Base-by-base conservation (phyloP, 2,329 filamentous ascomycete species). In the Trichophyton schoenleinii region DNA sequence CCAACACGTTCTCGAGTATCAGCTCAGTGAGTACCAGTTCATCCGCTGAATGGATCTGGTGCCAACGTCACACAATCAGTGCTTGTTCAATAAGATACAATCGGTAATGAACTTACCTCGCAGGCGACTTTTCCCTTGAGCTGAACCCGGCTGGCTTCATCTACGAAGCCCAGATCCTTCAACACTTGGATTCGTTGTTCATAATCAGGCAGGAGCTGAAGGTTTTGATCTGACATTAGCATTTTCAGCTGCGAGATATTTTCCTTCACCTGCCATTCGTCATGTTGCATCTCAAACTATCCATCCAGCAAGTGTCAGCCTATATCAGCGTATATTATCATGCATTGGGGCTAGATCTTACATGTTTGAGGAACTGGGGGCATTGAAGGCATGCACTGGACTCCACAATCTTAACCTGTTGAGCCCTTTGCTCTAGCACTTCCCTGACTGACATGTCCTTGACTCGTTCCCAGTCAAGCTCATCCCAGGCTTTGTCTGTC, bases 101-200 rank as follows among this genome's bases (percentile, higher is more conserved):
- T 41, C 15, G 58, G 25, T 9, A 22, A 22, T 2, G n/a, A 53
- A 53, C 72, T 66, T 71, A 81, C 80, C 75, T 99, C 94, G 76
- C 94, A 99, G 3, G 94, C 94, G 22, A 99, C 94, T 74, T 97
- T 97, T 74, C 94, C 94, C 76, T 99, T 99, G 65, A 99, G 83
- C 75, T 95, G 89, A 44, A 99, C 95, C 22, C 92, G 86, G 3
- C 86, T 87, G 52, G 87, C 85, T 3, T 88, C 85, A 69, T 99
- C 94, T 67, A 99, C 88, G 72, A 99, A 99, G 3, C 85, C 87
- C 6, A 99, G 83, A 67, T 97, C 91, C 71, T 89, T 91, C 53
- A 99, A 81, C 0, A 99, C 94, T 64, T 87, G 85, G 42, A 97
- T 89, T 58, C 94, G 87, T 75, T 97, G 94, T 70, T 97, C 89